A percentile compares a stretch with the other conserved stretches of the same genome.
Evolutionary conservation across 371 early-diverging fungal genomes (phyloP).

Genomic region (Mortierella sp.): DNA sequence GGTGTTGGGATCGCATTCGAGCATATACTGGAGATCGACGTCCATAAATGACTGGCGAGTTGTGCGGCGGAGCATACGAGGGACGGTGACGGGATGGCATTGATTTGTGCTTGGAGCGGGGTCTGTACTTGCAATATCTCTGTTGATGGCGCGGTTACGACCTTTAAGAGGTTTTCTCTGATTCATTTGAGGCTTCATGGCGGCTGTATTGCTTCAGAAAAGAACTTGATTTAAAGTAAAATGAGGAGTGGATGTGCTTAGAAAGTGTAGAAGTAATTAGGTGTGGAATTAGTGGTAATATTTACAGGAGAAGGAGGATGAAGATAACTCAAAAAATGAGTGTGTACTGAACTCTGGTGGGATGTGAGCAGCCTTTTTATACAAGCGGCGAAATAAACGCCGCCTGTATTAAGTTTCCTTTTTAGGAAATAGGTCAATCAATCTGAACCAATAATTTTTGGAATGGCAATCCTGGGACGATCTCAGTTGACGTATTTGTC

Average conservation of each 20-base stretch:
- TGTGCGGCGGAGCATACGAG: constrained; percentile 50
- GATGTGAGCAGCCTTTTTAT: background rate
- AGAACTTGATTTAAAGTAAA: too few relatives aligned
- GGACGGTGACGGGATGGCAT: constrained; percentile 15
- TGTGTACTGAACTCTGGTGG: background rate
- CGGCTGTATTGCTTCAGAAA: too few relatives aligned
- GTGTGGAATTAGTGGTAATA: background rate
- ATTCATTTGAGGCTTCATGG: constrained; percentile 47
- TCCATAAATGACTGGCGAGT: constrained; percentile 56
- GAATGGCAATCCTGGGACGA: background rate
- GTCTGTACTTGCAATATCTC: background rate
- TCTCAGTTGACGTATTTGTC: background rate
- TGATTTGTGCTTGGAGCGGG: background rate
- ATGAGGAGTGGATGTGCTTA: background rate
- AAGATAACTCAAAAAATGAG: background rate
- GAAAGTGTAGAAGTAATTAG: background rate
- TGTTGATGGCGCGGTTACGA: constrained; percentile 32
- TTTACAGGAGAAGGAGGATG: background rate
- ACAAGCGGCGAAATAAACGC: too few relatives aligned
- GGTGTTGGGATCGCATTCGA: constrained; percentile 39
- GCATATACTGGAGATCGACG: constrained; percentile 53
- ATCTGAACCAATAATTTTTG: too few relatives aligned
- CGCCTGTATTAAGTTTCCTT: background rate
- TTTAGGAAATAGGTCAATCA: background rate
- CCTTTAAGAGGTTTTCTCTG: constrained; percentile 40